phyloP scores from a whole-genome alignment of 192 early-diverging fungal species.

The Gigaspora rosea region DNA sequence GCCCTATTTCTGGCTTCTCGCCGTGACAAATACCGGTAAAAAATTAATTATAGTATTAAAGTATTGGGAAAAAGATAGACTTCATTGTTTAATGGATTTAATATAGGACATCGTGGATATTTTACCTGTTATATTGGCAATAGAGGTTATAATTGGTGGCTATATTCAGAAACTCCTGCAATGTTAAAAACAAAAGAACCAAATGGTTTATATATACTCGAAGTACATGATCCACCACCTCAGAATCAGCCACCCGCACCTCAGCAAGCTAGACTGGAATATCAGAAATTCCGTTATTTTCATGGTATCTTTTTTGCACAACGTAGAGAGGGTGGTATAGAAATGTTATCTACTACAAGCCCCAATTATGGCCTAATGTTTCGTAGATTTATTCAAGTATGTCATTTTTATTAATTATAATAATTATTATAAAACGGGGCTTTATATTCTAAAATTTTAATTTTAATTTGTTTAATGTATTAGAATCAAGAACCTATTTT shows the following conservation, averaged over 20 bases:
- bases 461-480: not conserved
- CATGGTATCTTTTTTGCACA: conserved; percentile 30
- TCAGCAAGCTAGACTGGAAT: not conserved
- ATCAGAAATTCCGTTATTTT: conserved; percentile 8
- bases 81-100: not conserved
- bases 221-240: conserved; percentile 22
- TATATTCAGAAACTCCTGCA: not conserved
- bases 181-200: conserved; percentile 17
- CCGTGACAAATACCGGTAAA: conserved; percentile 18
- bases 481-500: conserved; percentile 10
- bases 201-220: conserved; percentile 2
- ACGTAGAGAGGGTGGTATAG: not conserved
- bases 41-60: not conserved
- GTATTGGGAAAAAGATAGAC: too few relatives aligned
- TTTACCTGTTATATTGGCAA: conserved; percentile 20
- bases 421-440: too few relatives aligned
- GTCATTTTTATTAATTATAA: too few relatives aligned
- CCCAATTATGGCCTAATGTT: conserved; percentile 28
- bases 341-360: not conserved
- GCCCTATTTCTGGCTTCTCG: conserved; percentile 14
- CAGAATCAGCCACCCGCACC: not conserved
- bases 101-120: conserved; percentile 29
- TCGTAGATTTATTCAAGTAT: not conserved
- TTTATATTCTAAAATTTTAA: not conserved
- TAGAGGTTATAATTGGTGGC: not conserved